Evolutionary conservation across 331 rosid genomes (phyloP).

Genomic region (Acacia concinna): DNA sequence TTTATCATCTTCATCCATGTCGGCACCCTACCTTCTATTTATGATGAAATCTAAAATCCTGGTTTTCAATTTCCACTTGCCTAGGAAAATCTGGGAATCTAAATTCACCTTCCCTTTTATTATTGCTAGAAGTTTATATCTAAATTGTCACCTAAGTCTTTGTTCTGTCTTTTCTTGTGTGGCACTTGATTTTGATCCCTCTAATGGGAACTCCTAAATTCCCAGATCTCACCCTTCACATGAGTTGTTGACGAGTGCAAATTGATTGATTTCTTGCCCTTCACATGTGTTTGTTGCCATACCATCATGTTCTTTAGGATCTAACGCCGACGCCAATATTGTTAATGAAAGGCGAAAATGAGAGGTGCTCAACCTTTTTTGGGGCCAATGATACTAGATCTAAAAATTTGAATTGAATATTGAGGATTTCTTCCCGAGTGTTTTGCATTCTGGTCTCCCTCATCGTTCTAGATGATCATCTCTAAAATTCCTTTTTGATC

Average conservation of each 20-base stretch:
- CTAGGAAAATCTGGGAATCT: background rate
- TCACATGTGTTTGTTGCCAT: slow-evolving; percentile 91
- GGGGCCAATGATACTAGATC: too few relatives aligned
- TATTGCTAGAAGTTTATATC: background rate
- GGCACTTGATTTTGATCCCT: background rate
- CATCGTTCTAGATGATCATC: too few relatives aligned
- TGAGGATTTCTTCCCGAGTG: too few relatives aligned
- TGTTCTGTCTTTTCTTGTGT: background rate
- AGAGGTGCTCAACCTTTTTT: too few relatives aligned
- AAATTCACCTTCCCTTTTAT: background rate
- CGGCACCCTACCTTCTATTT: background rate
- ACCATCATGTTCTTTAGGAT: too few relatives aligned
- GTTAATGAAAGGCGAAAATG: too few relatives aligned
- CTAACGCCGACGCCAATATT: too few relatives aligned
- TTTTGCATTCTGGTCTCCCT: too few relatives aligned
- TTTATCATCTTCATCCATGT: too few relatives aligned
- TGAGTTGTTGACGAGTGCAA: slow-evolving; percentile 80
- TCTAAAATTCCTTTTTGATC: too few relatives aligned
- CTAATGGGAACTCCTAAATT: slow-evolving; percentile 92
- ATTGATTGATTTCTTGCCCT: slow-evolving; percentile 85
- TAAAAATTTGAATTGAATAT: too few relatives aligned
- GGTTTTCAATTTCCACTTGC: background rate
- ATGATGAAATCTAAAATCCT: slow-evolving; percentile 30
- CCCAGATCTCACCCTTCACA: slow-evolving; percentile 87
- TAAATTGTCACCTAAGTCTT: background rate